These are phyloP conservation scores for Oryza glumipatula DNA, from an alignment of 176 grass and related monocot genomes.

Conservation along the genomic window DNA sequence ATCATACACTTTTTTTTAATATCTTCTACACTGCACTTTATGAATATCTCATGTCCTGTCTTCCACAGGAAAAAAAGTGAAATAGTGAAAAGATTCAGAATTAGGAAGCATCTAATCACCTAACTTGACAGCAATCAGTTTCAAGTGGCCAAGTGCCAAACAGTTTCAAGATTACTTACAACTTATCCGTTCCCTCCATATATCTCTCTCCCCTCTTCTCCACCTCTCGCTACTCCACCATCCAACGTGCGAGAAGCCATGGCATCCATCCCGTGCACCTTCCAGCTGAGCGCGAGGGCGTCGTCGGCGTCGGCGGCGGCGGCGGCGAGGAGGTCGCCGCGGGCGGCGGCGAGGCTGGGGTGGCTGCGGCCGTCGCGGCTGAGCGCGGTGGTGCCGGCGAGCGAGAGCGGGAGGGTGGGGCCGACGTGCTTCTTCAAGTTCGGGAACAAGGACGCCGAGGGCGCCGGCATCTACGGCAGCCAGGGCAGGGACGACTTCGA, in stretches of 20 bases:
- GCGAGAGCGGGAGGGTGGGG: constrained; percentile 51
- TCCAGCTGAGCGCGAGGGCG: constrained; percentile 46
- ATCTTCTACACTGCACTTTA: neutral
- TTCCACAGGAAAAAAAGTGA: neutral
- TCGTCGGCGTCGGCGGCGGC: constrained; percentile 15
- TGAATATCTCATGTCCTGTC: neutral
- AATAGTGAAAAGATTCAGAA: constrained; percentile 14
- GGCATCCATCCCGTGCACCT: constrained; percentile 70
- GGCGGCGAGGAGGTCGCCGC: neutral
- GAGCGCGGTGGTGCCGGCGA: constrained; percentile 48
- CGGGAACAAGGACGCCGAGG: constrained; percentile 82
- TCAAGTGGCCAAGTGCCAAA: neutral
- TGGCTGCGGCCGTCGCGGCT: constrained; percentile 46
- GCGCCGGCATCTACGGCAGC: constrained; percentile 86
- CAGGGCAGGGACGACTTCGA: constrained; percentile 91
- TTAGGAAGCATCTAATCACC: neutral
- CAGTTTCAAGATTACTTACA: neutral
- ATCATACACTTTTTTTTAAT: neutral
- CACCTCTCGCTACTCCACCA: constrained; percentile 45
- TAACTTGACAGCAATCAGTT: neutral
- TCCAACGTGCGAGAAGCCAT: constrained; percentile 39
- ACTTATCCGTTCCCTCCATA: constrained; percentile 42
- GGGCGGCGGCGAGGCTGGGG: constrained; percentile 34
- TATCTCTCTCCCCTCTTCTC: constrained; percentile 26
- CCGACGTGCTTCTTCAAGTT: constrained; percentile 85